Base-by-base conservation (phyloP, 495 filamentous ascomycete species). In the Penicillium longicatenatum region DNA sequence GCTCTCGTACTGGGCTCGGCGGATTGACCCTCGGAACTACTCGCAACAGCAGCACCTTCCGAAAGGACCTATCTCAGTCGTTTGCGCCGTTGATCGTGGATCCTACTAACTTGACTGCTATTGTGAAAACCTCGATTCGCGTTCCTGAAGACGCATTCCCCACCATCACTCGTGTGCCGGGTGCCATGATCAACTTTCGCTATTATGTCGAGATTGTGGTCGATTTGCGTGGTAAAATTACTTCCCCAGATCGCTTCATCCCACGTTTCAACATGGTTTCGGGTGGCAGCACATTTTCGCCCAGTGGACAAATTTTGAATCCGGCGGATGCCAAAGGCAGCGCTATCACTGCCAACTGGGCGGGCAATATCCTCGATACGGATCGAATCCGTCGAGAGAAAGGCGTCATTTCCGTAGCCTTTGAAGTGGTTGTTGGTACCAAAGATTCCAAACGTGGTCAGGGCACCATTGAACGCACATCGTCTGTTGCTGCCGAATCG, bases 131-230 rank as follows among this genome's bases (percentile, higher is more conserved):
- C 3, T 89, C 87, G 17, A 84, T 98, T 3, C 84, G 91, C 50
- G 85, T 97, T 21, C 94, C 94, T 0, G 91, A 93, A 59, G 92
- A 97, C 60, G 85, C 86, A 0, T 98, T 98, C 63, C 93, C 94
- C 3, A 96, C 93, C 7, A 97, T 98, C 57, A 87, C 84, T 12
- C 86, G 84, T 54, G 91, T 96, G 4, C 94, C 94, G 0, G 91
- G 93, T 20, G 85, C 86, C 22, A 92, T 97, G 82, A 95, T 98
- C 58, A 90, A 86, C 59, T 98, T 98, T 73, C 89, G 87, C 61
- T 98, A 98, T 67, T 90, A 89, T 61, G 82, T 97, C 22, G 94
- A 98, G 69, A 89, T 97, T 3, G 87, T 98, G 20, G 82, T 97
- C 2, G 94, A 98, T 65, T 77, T 97, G 9, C 91, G 93, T 26